These are phyloP conservation scores for Keithomyces neogunnii DNA, from an alignment of 2,329 filamentous ascomycete species.

Conservation along the genomic window DNA sequence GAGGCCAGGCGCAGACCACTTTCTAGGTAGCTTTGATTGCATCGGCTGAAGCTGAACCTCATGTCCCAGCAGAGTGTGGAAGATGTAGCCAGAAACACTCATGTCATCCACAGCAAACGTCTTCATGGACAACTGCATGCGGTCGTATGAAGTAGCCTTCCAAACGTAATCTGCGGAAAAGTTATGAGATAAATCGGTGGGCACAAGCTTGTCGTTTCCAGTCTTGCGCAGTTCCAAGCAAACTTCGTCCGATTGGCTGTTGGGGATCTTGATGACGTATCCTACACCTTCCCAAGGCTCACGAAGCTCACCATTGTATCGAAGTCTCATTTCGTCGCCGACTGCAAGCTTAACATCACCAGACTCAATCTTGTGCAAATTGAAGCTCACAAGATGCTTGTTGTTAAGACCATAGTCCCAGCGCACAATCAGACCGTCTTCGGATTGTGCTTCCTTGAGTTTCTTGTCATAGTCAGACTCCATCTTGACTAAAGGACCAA, in stretches of 20 bases:
- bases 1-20: conserved; percentile 89
- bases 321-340: conserved; percentile 95
- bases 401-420: conserved; percentile 97
- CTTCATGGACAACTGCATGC: conserved; percentile 99
- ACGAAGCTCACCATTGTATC: conserved; percentile 90
- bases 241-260: conserved; percentile 97
- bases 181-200: conserved; percentile 92
- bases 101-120: conserved; percentile 96
- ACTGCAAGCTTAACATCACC: conserved; percentile 97
- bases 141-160: conserved; percentile 98
- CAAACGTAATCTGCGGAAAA: conserved; percentile 99
- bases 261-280: conserved; percentile 98
- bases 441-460: conserved; percentile 94
- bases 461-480: conserved; percentile 99
- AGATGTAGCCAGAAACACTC: conserved; percentile 98
- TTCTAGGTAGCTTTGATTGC: conserved; percentile 92
- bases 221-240: conserved; percentile 90
- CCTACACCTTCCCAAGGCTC: conserved; percentile 94
- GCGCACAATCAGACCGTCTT: conserved; percentile 86
- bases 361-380: conserved; percentile 92
- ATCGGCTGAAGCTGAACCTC: conserved; percentile 91
- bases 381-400: conserved; percentile 92
- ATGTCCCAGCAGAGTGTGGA: conserved; percentile 91
- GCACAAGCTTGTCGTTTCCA: conserved; percentile 91
- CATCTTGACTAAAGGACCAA: conserved; percentile 96